phyloP scores from a whole-genome alignment of 352 stramenopile genomes.

The Lagenidium giganteum region DNA sequence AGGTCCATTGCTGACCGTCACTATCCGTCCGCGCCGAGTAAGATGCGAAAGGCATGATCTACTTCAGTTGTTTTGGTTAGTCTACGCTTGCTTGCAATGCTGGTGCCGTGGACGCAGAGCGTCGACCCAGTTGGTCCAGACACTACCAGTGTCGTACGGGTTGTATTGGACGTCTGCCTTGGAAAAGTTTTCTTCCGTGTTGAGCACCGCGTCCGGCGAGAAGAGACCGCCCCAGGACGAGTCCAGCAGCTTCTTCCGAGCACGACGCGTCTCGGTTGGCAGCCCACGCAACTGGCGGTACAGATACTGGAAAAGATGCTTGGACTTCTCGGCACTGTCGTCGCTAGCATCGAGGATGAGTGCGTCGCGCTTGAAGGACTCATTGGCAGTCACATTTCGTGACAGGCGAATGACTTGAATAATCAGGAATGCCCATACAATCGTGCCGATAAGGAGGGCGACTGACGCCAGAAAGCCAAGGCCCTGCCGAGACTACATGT shows the following conservation, averaged over 20 bases:
- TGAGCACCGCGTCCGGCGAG: constrained; percentile 62
- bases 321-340: constrained; percentile 38
- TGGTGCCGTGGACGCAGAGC: too few species aligned
- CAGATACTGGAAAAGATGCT: constrained; percentile 40
- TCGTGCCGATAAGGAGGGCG: constrained; percentile 45
- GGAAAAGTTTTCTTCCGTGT: constrained; percentile 65
- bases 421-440: constrained; percentile 69
- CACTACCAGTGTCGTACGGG: constrained; percentile 61
- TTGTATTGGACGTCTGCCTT: constrained; percentile 74
- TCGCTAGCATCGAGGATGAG: constrained; percentile 23
- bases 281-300: constrained; percentile 23
- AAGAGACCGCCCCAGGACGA: constrained; percentile 74
- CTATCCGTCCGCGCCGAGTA: too few species aligned
- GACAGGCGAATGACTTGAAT: constrained; percentile 71
- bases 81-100: too few species aligned
- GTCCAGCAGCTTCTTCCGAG: constrained; percentile 57
- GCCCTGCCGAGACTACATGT: too few species aligned
- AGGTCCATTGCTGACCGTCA: too few species aligned
- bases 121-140: constrained; percentile 56
- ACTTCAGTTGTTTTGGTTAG: too few species aligned
- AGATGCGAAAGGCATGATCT: too few species aligned
- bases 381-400: constrained; percentile 71
- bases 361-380: constrained; percentile 80
- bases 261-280: constrained; percentile 13
- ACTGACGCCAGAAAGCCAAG: constrained; percentile 67